Percentiles rank a stretch among this genome's conserved stretches.
These are phyloP conservation scores for Acephala macrosclerotiorum DNA, from an alignment of 2,329 filamentous ascomycete genomes.

Conservation along the genomic window DNA sequence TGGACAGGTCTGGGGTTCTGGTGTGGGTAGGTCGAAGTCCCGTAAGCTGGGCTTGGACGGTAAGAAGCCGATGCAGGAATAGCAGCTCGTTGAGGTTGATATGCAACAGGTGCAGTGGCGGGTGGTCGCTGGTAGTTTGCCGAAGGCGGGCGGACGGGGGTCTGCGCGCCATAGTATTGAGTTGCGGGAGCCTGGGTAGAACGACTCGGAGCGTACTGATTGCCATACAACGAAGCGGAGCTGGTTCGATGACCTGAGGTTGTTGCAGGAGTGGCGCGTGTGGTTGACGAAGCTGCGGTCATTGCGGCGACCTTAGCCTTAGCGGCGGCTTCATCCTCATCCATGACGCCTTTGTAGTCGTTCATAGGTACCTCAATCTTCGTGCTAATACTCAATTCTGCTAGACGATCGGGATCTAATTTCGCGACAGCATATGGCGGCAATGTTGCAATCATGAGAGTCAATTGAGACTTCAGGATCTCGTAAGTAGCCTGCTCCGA, in stretches of 20 bases:
- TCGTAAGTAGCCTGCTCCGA: constrained; percentile 60
- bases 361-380: constrained; percentile 56
- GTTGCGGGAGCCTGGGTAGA: constrained; percentile 29
- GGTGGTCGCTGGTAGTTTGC: constrained; percentile 40
- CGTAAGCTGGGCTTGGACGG: constrained; percentile 37
- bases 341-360: constrained; percentile 59
- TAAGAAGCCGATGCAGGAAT: constrained; percentile 38
- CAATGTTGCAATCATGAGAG: constrained; percentile 57
- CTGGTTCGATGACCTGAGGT: constrained; percentile 38
- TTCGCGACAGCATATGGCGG: constrained; percentile 65
- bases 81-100: constrained; percentile 37
- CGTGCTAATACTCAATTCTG: constrained; percentile 60
- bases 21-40: constrained; percentile 41
- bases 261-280: constrained; percentile 31
- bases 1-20: constrained; percentile 40
- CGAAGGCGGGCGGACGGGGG: constrained; percentile 40
- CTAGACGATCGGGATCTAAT: constrained; percentile 60
- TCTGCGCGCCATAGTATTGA: constrained; percentile 40
- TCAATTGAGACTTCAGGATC: constrained; percentile 58
- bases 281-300: constrained; percentile 28
- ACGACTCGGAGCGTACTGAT: constrained; percentile 41
- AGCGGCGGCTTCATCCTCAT: constrained; percentile 55
- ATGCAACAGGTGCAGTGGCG: constrained; percentile 38
- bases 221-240: constrained; percentile 42
- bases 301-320: constrained; percentile 40